phyloP scores from a whole-genome alignment of 2,329 filamentous ascomycete species.

The Stemphylium beticola region DNA sequence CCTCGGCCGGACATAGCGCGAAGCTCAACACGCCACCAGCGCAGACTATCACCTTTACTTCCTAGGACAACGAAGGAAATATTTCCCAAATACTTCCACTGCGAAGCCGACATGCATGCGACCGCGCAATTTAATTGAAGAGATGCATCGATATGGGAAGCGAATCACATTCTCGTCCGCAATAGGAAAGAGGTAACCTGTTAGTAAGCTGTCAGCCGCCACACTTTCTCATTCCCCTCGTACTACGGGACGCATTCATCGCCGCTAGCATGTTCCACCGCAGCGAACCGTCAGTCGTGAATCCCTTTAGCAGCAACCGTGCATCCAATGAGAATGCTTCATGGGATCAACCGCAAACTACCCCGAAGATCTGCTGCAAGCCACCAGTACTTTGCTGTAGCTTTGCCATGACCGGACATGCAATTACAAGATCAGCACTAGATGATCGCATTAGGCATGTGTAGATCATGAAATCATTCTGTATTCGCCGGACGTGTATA shows the following conservation, averaged over 20 bases:
- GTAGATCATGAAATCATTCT: neutral
- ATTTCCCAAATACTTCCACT: neutral
- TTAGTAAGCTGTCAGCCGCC: neutral
- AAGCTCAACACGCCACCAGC: too few species aligned
- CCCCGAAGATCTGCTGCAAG: conserved; percentile 4
- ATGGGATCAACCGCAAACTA: neutral
- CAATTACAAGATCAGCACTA: neutral
- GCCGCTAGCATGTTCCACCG: neutral
- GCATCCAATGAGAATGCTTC: neutral
- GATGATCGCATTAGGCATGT: neutral
- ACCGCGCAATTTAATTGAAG: neutral
- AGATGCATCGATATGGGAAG: neutral
- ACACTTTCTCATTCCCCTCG: neutral
- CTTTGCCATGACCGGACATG: neutral
- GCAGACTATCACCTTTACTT: too few species aligned
- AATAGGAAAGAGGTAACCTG: neutral
- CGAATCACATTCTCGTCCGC: neutral
- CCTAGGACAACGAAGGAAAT: neutral
- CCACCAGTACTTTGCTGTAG: neutral
- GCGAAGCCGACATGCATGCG: neutral
- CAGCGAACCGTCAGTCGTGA: conserved; percentile 2
- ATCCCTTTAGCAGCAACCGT: neutral
- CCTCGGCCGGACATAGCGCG: too few species aligned
- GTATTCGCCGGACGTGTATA: neutral
- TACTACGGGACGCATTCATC: neutral